Percentiles rank a stretch among this genome's conserved stretches.
Evolutionary conservation across 2,329 filamentous ascomycete species (phyloP).

Genomic region (Fusarium decemcellulare): DNA sequence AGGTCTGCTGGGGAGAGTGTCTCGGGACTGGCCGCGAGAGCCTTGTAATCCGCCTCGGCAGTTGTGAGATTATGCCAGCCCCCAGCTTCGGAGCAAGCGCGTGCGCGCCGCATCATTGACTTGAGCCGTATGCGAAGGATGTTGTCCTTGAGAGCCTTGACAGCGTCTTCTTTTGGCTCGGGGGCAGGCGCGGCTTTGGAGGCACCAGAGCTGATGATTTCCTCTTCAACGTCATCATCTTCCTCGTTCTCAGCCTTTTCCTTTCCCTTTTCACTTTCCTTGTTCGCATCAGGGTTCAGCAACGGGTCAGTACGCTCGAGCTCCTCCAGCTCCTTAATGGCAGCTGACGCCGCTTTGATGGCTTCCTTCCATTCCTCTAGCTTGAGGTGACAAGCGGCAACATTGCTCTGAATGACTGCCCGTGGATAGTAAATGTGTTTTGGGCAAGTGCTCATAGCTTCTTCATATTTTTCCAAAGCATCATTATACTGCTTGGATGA

Average conservation of each 20-base stretch:
- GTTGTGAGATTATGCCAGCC: conserved; percentile 86
- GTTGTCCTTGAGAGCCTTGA: conserved; percentile 63
- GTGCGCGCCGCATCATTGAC: conserved; percentile 83
- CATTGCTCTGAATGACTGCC: conserved; percentile 89
- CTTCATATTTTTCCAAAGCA: conserved; percentile 86
- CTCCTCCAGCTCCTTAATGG: conserved; percentile 80
- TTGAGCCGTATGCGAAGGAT: conserved; percentile 85
- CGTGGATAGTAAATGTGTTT: conserved; percentile 90
- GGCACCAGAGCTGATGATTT: conserved; percentile 73
- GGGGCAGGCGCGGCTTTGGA: conserved; percentile 61
- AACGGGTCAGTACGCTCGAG: conserved; percentile 61
- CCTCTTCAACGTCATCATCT: conserved; percentile 65
- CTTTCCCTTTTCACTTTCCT: conserved; percentile 59
- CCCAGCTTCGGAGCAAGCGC: conserved; percentile 77
- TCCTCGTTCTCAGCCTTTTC: conserved; percentile 50
- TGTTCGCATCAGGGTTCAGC: conserved; percentile 46
- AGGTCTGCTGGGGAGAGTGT: conserved; percentile 74
- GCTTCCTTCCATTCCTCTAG: conserved; percentile 89
- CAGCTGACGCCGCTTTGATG: conserved; percentile 78
- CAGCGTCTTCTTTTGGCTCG: conserved; percentile 28
- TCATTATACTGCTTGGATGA: conserved; percentile 77
- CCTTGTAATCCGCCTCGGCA: conserved; percentile 85
- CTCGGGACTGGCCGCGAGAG: conserved; percentile 67
- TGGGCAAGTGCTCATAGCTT: conserved; percentile 83
- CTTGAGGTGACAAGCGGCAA: conserved; percentile 90